Base-by-base conservation (phyloP, 2,329 filamentous ascomycete genomes). In the Monosporascus sp. region DNA sequence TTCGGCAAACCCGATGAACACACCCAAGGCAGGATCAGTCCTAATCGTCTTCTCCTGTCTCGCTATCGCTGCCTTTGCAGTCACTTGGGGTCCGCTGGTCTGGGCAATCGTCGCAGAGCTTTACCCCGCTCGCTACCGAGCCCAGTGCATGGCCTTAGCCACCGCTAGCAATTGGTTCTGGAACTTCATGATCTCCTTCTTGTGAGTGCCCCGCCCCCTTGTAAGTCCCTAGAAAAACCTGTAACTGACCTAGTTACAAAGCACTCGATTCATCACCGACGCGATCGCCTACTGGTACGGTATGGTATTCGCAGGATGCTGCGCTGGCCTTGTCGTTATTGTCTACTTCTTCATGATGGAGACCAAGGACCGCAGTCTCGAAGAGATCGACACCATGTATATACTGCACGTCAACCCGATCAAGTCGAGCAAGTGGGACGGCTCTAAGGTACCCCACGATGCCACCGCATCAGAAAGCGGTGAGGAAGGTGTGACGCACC, bases 361-460 rank as follows among this genome's bases (percentile, higher is more conserved):
- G 72, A 85, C 80, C 56, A 85, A 87, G 70, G 86, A 86, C 62
- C 80, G 86, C 35, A 84, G 81, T 1, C 78, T 91, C 19, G 88
- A 91, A 72, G 87, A 91, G 69, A 85, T 91, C 52, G 88, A 91
- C 69, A 85, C 81, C 54, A 90, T 90, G 87, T 92, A 92, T 66
- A 74, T 78, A 19, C 62, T 72, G 40, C 68, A 66, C 43, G 75
- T 81, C 60, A 78, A 77, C 62, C 77, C 79, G 22, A 76, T 77
- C 62, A 74, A 69, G 50, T 78, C 76, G 9, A 55, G 60, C 49
- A 68, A 66, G 31, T 72, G 71, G 71, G 64, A 70, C 50, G 60
- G 61, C 47, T 64, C 60, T 51, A 67, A 67, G 56, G 58, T 59
- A 31, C 61, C 60, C 37, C 57, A 60, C 16, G 58, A 54, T 20